A percentile compares a stretch with the other conserved stretches of the same genome.
Conservation (phyloP, 768 basidiomycete species). For the Hemileccinum rubropunctum region DNA sequence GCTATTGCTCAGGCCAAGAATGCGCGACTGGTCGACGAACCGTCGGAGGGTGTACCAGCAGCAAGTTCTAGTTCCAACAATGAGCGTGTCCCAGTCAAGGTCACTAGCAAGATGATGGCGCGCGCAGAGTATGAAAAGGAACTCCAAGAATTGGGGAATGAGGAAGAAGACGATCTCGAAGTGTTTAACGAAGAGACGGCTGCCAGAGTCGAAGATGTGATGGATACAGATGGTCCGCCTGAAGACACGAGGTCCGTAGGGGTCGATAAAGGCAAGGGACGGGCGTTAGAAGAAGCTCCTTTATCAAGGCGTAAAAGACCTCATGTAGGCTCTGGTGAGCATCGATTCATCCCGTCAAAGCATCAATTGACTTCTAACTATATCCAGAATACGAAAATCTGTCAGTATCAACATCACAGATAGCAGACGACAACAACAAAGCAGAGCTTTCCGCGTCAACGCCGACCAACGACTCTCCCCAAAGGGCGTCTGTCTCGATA, state of each 20-base stretch:
- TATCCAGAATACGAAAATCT: slow-evolving; percentile 33
- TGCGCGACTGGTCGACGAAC: slow-evolving; percentile 32
- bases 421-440: slow-evolving; percentile 9
- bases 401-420: background rate
- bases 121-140: slow-evolving; percentile 62
- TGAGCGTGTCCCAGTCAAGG: slow-evolving; percentile 45
- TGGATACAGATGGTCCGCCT: slow-evolving; percentile 1
- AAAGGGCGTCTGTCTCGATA: slow-evolving; percentile 19
- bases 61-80: slow-evolving; percentile 12
- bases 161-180: slow-evolving; percentile 41
- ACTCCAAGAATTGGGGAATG: slow-evolving; percentile 41
- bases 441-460: background rate
- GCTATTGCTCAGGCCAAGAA: slow-evolving; percentile 66
- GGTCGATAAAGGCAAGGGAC: slow-evolving; percentile 36
- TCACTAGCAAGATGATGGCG: slow-evolving; percentile 74
- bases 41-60: slow-evolving; percentile 7
- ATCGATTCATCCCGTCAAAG: background rate
- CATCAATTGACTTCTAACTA: background rate
- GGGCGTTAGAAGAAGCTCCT: slow-evolving; percentile 30
- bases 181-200: slow-evolving; percentile 32
- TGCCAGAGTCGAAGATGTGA: slow-evolving; percentile 6
- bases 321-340: slow-evolving; percentile 56
- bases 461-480: slow-evolving; percentile 9
- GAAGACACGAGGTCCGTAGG: background rate
- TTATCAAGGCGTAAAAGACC: slow-evolving; percentile 49